Evolutionary conservation across 768 basidiomycete genomes (phyloP), one percentile per base, ranked within the genome.

Genomic region (Amanita polypyramis): DNA sequence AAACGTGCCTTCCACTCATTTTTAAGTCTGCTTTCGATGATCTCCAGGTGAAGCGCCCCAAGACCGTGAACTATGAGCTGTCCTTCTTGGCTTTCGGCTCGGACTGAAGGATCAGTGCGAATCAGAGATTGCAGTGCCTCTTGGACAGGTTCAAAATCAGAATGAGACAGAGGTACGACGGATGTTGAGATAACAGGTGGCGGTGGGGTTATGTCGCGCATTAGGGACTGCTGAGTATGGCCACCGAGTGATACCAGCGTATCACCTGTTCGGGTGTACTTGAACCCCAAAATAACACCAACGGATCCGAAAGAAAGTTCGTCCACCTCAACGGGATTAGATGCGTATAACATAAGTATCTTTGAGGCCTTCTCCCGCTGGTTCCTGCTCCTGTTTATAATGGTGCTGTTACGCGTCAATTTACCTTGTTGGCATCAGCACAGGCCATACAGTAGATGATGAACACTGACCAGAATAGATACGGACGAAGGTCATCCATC

Each of bases 401-500:
- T 60, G 3, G 65, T 62, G 45, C 65, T 79, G 50, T 84, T 80
- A 15, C 73, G 75, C 15, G 69, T 84, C 40, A 93, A 64, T 12
- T 77, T 85, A 12, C 89, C 89, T 88, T 49, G 45, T 34, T 30
- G 29, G 39, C 47, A 3, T 32, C 49, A 42, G 48, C 29, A 30
- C 43, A 38, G 42, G 36, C 15, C 54, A 15, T 27, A 8, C 19
- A 50, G 46, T 50, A 32, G 20, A 27, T 27, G 11, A 19, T 10
- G 17, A 14, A 32, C 23, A 61, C 69, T 52, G 60, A 87, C 89
- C 90, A 45, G 89, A 90, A 62, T 93, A 93, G 15, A 93, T 77
- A 20, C 90, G 73, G 33, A 93, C 82, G 59, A 90, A 93, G 1
- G 90, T 92, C 88, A 93, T 90, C 90, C 90, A 93, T 19, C 90